Percentiles rank a stretch among this genome's conserved stretches.
phyloP scores from a whole-genome alignment of 768 basidiomycete species.

The Termitomyces sp. region DNA sequence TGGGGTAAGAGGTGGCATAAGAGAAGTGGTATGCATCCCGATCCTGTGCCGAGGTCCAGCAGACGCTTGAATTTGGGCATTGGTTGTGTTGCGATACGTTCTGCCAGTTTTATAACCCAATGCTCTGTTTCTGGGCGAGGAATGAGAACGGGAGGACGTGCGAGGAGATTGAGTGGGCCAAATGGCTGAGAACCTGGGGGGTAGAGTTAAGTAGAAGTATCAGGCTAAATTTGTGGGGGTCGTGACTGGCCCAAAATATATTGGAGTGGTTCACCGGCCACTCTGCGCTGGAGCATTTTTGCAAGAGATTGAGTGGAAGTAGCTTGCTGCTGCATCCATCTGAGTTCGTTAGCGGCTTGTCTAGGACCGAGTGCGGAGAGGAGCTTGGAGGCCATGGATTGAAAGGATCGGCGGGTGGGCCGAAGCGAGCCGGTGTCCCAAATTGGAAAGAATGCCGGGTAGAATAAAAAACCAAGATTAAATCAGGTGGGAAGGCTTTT shows the following conservation, averaged over 20 bases:
- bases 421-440: constrained; percentile 13
- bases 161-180: constrained; percentile 70
- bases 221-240: constrained; percentile 7
- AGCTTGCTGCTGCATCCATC: constrained; percentile 35
- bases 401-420: constrained; percentile 4
- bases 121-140: constrained; percentile 94
- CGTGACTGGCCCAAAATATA: constrained; percentile 74
- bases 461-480: constrained; percentile 17
- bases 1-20: constrained; percentile 61
- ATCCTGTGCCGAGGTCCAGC: constrained; percentile 90
- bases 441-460: constrained; percentile 14
- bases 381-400: constrained; percentile 7
- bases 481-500: constrained; percentile 12
- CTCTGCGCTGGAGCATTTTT: constrained; percentile 53
- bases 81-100: constrained; percentile 31
- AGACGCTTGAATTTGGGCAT: constrained; percentile 33
- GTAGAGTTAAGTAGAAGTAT: constrained; percentile 9
- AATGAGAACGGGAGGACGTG: constrained; percentile 79
- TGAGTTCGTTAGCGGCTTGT: constrained; percentile 35
- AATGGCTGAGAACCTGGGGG: constrained; percentile 76
- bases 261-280: constrained; percentile 75
- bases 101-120: constrained; percentile 62
- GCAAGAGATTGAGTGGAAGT: constrained; percentile 19
- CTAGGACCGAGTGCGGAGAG: constrained; percentile 25
- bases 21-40: constrained; percentile 88